phyloP scores from a whole-genome alignment of 306 rosid species.

The Vigna mungo region DNA sequence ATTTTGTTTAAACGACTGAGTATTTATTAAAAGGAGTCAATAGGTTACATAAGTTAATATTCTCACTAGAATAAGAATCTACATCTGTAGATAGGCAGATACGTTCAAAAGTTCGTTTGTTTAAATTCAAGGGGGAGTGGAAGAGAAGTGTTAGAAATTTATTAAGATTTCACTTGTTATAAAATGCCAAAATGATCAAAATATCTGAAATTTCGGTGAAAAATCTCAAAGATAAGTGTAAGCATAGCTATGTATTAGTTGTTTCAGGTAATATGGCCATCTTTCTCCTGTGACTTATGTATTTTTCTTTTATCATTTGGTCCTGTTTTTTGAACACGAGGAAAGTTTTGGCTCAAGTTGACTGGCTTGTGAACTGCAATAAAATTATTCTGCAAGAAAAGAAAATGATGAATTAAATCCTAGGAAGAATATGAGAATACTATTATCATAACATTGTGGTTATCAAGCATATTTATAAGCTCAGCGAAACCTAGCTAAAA shows the following conservation, averaged over 20 bases:
- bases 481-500: slow-evolving; percentile 5
- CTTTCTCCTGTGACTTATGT: neutral
- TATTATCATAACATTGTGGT: neutral
- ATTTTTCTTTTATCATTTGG: neutral
- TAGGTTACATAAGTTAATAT: slow-evolving; percentile 9
- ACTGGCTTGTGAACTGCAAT: neutral
- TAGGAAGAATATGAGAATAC: neutral
- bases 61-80: slow-evolving; percentile 8
- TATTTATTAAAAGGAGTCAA: neutral
- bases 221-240: neutral
- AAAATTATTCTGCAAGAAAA: neutral
- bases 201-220: neutral
- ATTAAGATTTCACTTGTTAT: slow-evolving; percentile 13
- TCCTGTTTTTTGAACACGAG: neutral
- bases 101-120: neutral
- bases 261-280: slow-evolving; percentile 15
- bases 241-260: slow-evolving; percentile 6
- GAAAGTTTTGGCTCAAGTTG: slow-evolving; percentile 9
- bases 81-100: slow-evolving; percentile 7
- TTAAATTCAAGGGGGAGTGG: neutral
- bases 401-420: neutral
- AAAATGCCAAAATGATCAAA: slow-evolving; percentile 26
- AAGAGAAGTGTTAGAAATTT: slow-evolving; percentile 1
- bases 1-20: neutral
- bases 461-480: neutral